These are phyloP conservation scores for Paramecium octaurelia DNA, from an alignment of 73 alveolate species.

Conservation along the genomic window DNA sequence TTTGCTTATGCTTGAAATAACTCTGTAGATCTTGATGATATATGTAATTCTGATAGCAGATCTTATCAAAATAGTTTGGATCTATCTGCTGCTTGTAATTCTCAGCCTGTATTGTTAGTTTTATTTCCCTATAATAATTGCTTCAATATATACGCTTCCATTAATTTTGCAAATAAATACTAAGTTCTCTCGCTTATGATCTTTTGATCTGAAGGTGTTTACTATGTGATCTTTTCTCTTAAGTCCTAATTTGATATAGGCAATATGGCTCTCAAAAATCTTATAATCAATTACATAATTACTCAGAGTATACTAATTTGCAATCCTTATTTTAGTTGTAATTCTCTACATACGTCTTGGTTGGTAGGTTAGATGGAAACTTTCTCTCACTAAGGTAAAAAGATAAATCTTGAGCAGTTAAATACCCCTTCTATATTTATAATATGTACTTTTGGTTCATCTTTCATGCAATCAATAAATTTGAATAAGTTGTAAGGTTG, in stretches of 20 bases:
- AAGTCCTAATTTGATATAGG: not conserved
- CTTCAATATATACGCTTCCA: not conserved
- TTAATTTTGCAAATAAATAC: not conserved
- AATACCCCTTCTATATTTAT: not conserved
- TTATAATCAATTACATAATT: not conserved
- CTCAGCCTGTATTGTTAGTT: not conserved
- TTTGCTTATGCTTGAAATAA: not conserved
- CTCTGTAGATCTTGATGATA: not conserved
- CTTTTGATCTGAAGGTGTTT: not conserved
- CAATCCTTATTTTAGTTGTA: not conserved
- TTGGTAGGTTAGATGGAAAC: not conserved
- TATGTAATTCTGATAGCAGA: not conserved
- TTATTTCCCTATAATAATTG: not conserved
- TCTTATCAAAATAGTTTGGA: not conserved
- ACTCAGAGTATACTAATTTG: conserved; percentile 5
- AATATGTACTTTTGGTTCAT: not conserved
- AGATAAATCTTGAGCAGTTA: not conserved
- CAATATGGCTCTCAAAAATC: conserved; percentile 9
- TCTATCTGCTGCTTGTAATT: not conserved
- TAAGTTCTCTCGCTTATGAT: not conserved
- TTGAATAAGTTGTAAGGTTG: not conserved
- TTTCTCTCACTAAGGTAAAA: not conserved
- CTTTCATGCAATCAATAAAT: not conserved
- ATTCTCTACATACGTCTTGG: not conserved
- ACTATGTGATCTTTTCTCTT: not conserved